These are phyloP conservation scores for Thielaviopsis musarum DNA, from an alignment of 2,329 filamentous ascomycete species.

Conservation along the genomic window DNA sequence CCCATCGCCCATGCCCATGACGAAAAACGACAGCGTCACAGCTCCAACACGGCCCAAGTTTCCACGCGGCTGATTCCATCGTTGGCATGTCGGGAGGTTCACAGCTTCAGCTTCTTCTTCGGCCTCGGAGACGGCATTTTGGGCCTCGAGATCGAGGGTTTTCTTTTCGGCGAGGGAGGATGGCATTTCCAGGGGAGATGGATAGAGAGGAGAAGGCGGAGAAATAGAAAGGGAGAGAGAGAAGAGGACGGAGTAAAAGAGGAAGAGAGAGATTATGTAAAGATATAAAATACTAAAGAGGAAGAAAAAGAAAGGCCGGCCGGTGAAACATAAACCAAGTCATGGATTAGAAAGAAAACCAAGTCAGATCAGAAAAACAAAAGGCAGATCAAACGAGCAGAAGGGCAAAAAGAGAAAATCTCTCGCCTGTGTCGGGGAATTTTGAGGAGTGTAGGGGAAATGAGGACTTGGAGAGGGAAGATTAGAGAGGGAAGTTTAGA, in stretches of 20 bases:
- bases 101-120: slow-evolving; percentile 5
- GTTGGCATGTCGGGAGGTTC: slow-evolving; percentile 21
- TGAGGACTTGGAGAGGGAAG: too few species aligned
- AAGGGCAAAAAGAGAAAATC: too few species aligned
- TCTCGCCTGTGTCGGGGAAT: too few species aligned
- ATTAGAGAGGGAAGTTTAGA: neutral
- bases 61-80: slow-evolving; percentile 45
- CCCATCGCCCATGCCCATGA: slow-evolving; percentile 55
- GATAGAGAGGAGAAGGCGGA: neutral
- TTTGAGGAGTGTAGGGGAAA: too few species aligned
- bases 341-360: too few species aligned
- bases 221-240: neutral
- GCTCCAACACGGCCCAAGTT: slow-evolving; percentile 43
- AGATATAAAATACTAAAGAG: neutral
- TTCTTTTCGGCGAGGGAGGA: slow-evolving; percentile 5
- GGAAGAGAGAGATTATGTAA: neutral
- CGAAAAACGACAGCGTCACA: slow-evolving; percentile 43
- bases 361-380: too few species aligned
- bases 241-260: neutral
- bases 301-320: too few species aligned
- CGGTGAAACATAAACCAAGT: too few species aligned
- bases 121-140: neutral
- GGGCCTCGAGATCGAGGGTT: neutral
- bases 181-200: too few species aligned
- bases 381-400: too few species aligned